Base-by-base conservation (phyloP, 495 filamentous ascomycete genomes). In the Penicillium cataractarum region DNA sequence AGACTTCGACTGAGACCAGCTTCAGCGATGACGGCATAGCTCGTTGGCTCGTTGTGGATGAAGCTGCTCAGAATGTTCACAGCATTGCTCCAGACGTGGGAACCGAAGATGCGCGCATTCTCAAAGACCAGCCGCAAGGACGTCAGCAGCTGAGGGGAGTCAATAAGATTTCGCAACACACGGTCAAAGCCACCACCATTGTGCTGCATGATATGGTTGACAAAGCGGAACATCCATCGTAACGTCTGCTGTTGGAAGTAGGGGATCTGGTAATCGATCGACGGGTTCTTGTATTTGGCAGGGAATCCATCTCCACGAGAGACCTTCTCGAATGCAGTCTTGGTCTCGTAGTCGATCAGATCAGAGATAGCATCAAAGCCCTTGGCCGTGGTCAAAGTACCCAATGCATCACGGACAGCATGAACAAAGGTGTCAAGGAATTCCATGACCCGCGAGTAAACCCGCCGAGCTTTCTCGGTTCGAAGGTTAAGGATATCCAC, bases 31-130 rank as follows among this genome's bases (percentile, higher is more conserved):
- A 96, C 92, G 29, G 90, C 87, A 70, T 97, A 98, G 69, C 96
- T 99, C 5, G 96, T 98, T 3, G 96, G 96, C 68, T 99, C 96
- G 71, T 98, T 97, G 75, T 99, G 96, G 61, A 99, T 97, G 79
- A 98, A 98, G 69, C 89, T 94, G 74, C 90, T 94, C 29, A 98
- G 82, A 65, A 98, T 92, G 64, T 89, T 90, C 59, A 95, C 90
- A 19, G 92, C 89, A 69, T 90, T 90, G 58, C 92, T 96, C 96
- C 96, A 99, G 17, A 97, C 91, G 65, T 90, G 86, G 13, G 92
- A 92, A 44, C 96, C 96, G 71, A 92, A 99, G 17, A 90, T 79
- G 15, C 75, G 73, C 27, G 87, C 87, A 61, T 97, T 90, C 57
- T 87, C 83, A 57, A 97, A 90, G n/a, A 97, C 92, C 37, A 86